Conservation (phyloP, 2,329 filamentous ascomycete species). For the Arthrobotrys pseudoclavata region DNA sequence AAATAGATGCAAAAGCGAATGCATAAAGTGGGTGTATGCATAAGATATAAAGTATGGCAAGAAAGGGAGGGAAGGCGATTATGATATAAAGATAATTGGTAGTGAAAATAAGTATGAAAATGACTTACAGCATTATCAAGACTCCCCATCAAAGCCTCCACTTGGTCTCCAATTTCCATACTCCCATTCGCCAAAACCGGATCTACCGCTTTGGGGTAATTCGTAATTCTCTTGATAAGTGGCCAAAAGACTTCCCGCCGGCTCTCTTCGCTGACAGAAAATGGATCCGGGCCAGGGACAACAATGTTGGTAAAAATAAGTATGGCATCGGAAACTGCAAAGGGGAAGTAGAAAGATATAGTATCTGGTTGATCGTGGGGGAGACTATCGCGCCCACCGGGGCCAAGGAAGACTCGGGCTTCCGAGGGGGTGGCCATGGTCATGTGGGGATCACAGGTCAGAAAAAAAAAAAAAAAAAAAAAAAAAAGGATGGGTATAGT, state of each 20-base stretch:
- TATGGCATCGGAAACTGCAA: constrained; percentile 50
- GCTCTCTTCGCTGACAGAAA: constrained; percentile 40
- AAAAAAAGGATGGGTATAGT: background rate
- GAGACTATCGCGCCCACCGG: constrained; percentile 32
- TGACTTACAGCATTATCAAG: constrained; percentile 32
- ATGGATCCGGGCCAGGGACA: constrained; percentile 37
- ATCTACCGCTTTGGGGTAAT: constrained; percentile 44
- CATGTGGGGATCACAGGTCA: constrained; percentile 14
- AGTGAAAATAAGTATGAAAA: background rate
- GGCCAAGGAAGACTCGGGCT: constrained; percentile 42
- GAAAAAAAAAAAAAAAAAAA: background rate
- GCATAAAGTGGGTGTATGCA: background rate
- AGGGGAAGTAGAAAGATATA: constrained; percentile 43
- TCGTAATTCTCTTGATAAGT: constrained; percentile 45
- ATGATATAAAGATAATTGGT: background rate
- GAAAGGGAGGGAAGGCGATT: background rate
- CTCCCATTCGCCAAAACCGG: constrained; percentile 40
- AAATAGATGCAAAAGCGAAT: background rate
- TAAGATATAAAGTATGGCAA: background rate
- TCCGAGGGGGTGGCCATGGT: constrained; percentile 26
- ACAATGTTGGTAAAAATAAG: constrained; percentile 44
- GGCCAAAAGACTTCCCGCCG: constrained; percentile 46
- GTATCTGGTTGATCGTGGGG: constrained; percentile 24
- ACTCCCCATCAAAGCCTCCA: constrained; percentile 42
- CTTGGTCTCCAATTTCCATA: constrained; percentile 42